Evolutionary conservation across 768 basidiomycete species (phyloP), one percentile per base, ranked within the genome.

Genomic region (Scleroderma citrinum): DNA sequence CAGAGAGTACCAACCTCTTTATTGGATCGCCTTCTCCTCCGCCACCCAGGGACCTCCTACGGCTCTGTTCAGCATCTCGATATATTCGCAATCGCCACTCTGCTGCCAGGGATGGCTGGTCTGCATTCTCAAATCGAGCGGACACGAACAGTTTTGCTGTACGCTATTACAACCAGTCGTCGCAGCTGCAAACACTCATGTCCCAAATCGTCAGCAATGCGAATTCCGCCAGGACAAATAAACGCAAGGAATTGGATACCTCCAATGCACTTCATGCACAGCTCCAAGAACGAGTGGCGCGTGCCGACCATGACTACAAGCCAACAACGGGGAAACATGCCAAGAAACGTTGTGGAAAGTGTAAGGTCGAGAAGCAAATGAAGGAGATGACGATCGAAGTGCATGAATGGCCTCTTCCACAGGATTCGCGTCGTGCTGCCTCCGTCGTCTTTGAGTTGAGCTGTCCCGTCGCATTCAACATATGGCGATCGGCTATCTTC

Each of bases 401-500:
- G 6, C 62, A 71, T 38, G 75, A 76, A 52, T 73, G 72, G 73
- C 75, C 74, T 0, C 53, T 76, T 17, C 71, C 75, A 6, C 21
- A 47, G 2, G 41, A 58, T 17, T n/a, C 12, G 5, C 7, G 51
- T 7, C 36, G 49, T 10, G 60, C 61, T 0, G 56, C 67, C 41
- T 49, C 56, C 0, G 58, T 63, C 7, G 60, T 75, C n/a, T n/a
- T n/a, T n/a, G n/a, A n/a, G n/a, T n/a, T n/a, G n/a, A n/a, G n/a
- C n/a, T n/a, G n/a, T n/a, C n/a, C n/a, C n/a, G n/a, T n/a, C n/a
- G n/a, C n/a, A n/a, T n/a, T n/a, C n/a, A n/a, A n/a, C n/a, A n/a
- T 71, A 45, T 79, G 77, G 77, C 67, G 77, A 43, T 60, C 57
- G 1, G 59, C 62, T 23, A 76, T 76, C 4, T 71, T 67, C 45